A percentile compares a stretch with the other conserved stretches of the same genome.
These are phyloP conservation scores for Chaetomium sp. DNA, from an alignment of 2,329 filamentous ascomycete genomes.

Conservation along the genomic window DNA sequence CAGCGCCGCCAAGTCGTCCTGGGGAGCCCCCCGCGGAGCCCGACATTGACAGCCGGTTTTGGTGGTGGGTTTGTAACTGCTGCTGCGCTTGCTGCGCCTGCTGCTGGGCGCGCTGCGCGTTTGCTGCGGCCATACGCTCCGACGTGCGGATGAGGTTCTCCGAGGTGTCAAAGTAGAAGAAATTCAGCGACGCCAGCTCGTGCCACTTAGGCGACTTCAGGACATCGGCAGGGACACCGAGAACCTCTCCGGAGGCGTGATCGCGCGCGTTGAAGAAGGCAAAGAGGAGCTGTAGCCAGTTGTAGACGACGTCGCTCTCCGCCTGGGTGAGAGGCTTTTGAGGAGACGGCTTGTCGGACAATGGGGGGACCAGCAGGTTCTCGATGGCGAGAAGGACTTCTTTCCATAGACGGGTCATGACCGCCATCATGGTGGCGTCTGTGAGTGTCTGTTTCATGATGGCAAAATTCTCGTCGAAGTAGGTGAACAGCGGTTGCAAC, in stretches of 20 bases:
- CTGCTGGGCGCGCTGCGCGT: constrained; percentile 66
- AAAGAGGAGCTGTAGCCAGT: constrained; percentile 85
- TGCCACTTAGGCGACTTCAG: constrained; percentile 98
- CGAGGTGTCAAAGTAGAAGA: constrained; percentile 95
- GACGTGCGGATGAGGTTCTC: constrained; percentile 91
- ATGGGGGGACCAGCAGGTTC: constrained; percentile 78
- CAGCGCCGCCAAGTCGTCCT: too few species aligned
- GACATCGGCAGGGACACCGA: constrained; percentile 84
- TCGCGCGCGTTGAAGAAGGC: constrained; percentile 84
- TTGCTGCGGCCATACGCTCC: constrained; percentile 89
- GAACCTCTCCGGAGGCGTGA: constrained; percentile 69
- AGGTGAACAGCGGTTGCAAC: constrained; percentile 77
- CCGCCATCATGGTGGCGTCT: constrained; percentile 91
- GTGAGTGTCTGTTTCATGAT: constrained; percentile 98
- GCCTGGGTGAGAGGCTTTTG: constrained; percentile 78
- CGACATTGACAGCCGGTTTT: constrained; percentile 66
- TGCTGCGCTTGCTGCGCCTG: constrained; percentile 57
- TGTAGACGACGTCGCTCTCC: constrained; percentile 90
- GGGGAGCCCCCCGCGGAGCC: constrained; percentile 28
- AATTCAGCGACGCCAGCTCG: constrained; percentile 91
- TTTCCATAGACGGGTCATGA: constrained; percentile 98
- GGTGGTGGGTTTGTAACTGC: constrained; percentile 15
- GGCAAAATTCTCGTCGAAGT: constrained; percentile 98
- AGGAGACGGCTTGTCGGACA: constrained; percentile 87
- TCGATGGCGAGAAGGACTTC: constrained; percentile 92